Conservation (phyloP, 1,284 basidiomycete genomes). For the Sanghuangporus weigelae region DNA sequence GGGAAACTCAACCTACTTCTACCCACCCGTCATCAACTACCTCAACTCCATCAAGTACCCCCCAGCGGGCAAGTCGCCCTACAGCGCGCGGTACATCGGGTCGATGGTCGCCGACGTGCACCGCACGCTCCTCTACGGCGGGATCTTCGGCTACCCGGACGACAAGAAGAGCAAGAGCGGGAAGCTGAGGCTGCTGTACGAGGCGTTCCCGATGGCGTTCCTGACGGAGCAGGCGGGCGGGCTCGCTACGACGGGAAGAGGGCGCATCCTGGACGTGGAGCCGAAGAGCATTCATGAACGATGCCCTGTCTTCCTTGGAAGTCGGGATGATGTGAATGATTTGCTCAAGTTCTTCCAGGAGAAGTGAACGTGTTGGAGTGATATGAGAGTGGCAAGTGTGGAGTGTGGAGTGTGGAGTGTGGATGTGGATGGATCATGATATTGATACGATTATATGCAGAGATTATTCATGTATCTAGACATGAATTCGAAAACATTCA, state of each 20-base stretch:
- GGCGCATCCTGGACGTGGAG: conserved; percentile 89
- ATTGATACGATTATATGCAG: too few species aligned
- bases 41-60: conserved; percentile 96
- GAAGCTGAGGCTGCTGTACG: conserved; percentile 93
- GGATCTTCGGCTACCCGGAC: conserved; percentile 97
- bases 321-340: conserved; percentile 92
- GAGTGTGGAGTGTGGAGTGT: not conserved
- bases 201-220: conserved; percentile 99
- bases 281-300: conserved; percentile 91
- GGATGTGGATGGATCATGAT: not conserved
- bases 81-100: conserved; percentile 94
- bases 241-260: conserved; percentile 89
- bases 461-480: too few species aligned
- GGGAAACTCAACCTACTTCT: conserved; percentile 94
- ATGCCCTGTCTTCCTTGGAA: conserved; percentile 91
- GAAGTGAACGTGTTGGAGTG: not conserved
- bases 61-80: conserved; percentile 67
- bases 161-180: conserved; percentile 98
- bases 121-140: conserved; percentile 94
- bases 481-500: too few species aligned
- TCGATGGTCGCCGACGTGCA: conserved; percentile 99
- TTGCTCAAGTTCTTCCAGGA: conserved; percentile 74
- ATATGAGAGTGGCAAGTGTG: not conserved
- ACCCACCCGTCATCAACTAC: conserved; percentile 82
- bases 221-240: conserved; percentile 95